phyloP scores from a whole-genome alignment of 1,284 basidiomycete genomes.

The Earliella scabrosa region DNA sequence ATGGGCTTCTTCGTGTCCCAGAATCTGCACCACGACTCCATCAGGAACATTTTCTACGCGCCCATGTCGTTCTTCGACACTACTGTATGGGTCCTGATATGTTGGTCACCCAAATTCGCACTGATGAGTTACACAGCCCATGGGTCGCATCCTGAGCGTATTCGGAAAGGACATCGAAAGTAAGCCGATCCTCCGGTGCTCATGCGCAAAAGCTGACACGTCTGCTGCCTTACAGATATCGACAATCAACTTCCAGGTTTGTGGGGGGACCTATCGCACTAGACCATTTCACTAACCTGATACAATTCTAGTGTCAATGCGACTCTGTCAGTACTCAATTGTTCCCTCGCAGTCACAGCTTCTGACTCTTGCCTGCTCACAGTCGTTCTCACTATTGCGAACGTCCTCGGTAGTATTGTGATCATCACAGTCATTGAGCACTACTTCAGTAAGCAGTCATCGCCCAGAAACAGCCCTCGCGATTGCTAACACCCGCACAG shows the following conservation, averaged over 20 bases:
- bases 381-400: slow-evolving; percentile 56
- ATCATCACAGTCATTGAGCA: slow-evolving; percentile 73
- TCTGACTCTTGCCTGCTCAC: neutral
- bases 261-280: neutral
- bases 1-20: slow-evolving; percentile 62
- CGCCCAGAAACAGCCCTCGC: neutral
- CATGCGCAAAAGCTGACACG: too few relatives aligned
- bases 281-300: too few relatives aligned
- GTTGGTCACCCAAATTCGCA: neutral
- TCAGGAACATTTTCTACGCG: slow-evolving; percentile 64
- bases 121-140: slow-evolving; percentile 42
- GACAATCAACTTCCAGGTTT: slow-evolving; percentile 63
- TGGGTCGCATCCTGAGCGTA: slow-evolving; percentile 66
- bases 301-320: slow-evolving; percentile 73
- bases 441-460: slow-evolving; percentile 59
- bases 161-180: slow-evolving; percentile 71
- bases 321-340: slow-evolving; percentile 62
- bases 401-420: slow-evolving; percentile 61
- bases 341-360: neutral
- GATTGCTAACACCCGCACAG: slow-evolving; percentile 28
- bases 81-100: slow-evolving; percentile 44
- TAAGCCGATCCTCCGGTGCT: slow-evolving; percentile 27
- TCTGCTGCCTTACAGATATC: slow-evolving; percentile 44
- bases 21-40: slow-evolving; percentile 58
- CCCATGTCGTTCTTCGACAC: slow-evolving; percentile 77